Percentiles rank a stretch among this genome's conserved stretches.
Evolutionary conservation across 164 flowering plant genomes (phyloP).

Genomic region (Dillenia suffruticosa): DNA sequence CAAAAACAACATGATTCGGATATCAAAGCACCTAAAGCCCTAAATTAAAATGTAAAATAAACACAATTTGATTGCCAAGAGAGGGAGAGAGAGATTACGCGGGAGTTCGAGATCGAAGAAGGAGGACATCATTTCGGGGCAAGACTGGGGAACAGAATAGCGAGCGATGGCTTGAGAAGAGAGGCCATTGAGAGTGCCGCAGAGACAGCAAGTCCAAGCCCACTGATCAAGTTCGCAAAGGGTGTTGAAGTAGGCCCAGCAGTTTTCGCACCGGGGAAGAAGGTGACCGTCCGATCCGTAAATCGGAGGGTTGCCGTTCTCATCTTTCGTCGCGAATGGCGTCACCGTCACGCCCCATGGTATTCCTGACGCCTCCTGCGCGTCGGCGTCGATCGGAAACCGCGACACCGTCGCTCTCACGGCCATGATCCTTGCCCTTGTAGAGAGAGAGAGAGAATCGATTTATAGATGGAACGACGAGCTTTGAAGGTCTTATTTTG

Average conservation of each 20-base stretch:
- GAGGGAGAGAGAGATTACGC: constrained; percentile 21
- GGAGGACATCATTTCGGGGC: constrained; percentile 80
- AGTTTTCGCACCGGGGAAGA: constrained; percentile 90
- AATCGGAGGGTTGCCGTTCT: constrained; percentile 58
- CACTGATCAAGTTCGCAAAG: constrained; percentile 92
- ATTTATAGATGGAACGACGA: neutral
- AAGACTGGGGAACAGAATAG: constrained; percentile 64
- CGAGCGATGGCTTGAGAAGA: constrained; percentile 56
- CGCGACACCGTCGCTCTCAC: constrained; percentile 71
- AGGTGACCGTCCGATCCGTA: constrained; percentile 74
- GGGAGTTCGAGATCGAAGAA: constrained; percentile 93
- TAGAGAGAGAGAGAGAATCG: neutral
- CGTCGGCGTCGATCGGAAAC: constrained; percentile 66
- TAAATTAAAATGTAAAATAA: neutral
- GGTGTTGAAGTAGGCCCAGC: constrained; percentile 95
- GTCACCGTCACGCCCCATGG: constrained; percentile 91
- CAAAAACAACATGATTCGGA: no score
- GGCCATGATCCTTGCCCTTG: constrained; percentile 46
- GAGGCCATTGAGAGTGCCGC: constrained; percentile 88
- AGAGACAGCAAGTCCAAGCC: constrained; percentile 90
- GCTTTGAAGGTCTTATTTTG: neutral
- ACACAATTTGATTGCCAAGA: neutral
- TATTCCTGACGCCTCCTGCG: constrained; percentile 69
- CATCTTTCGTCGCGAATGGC: constrained; percentile 81
- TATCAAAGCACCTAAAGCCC: neutral